Evolutionary conservation across 2,329 filamentous ascomycete species (phyloP).

Genomic region (Diaporthe caulivora): DNA sequence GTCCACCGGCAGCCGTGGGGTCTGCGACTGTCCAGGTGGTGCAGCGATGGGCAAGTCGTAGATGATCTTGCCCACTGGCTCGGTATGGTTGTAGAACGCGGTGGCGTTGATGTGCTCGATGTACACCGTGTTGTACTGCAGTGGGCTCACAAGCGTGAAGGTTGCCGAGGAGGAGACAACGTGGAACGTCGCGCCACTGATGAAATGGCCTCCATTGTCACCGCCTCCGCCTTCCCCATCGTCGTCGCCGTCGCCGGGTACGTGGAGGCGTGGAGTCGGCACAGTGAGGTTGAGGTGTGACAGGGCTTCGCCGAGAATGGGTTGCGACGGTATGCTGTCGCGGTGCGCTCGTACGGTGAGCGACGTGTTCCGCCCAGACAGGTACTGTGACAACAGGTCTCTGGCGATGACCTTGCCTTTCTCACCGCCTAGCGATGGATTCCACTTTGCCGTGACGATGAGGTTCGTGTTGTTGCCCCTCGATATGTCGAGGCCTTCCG

Average conservation of each 20-base stretch:
- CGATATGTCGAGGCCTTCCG: slow-evolving; percentile 71
- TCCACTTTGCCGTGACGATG: slow-evolving; percentile 78
- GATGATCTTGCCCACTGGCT: slow-evolving; percentile 81
- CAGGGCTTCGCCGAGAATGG: slow-evolving; percentile 78
- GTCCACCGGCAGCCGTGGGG: slow-evolving; percentile 83
- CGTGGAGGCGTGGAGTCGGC: slow-evolving; percentile 74
- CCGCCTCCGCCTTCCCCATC: slow-evolving; percentile 51
- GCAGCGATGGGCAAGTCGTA: slow-evolving; percentile 82
- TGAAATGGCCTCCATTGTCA: slow-evolving; percentile 73
- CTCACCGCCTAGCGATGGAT: slow-evolving; percentile 76
- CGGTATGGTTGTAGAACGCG: slow-evolving; percentile 85
- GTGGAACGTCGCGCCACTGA: slow-evolving; percentile 88
- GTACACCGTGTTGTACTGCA: slow-evolving; percentile 78
- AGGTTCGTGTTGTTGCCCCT: slow-evolving; percentile 81
- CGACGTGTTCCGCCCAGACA: slow-evolving; percentile 89
- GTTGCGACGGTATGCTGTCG: slow-evolving; percentile 79
- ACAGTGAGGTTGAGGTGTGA: slow-evolving; percentile 79
- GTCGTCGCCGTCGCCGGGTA: slow-evolving; percentile 59
- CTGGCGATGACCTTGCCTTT: slow-evolving; percentile 72
- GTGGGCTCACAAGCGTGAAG: slow-evolving; percentile 85
- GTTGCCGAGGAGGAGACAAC: slow-evolving; percentile 87
- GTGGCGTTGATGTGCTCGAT: slow-evolving; percentile 86
- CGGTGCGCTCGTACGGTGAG: slow-evolving; percentile 80
- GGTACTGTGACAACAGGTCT: slow-evolving; percentile 84
- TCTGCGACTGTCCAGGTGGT: slow-evolving; percentile 78